Evolutionary conservation across 2,329 filamentous ascomycete species (phyloP), one percentile per base, ranked within the genome.

Genomic region (Paecilomyces sp.): DNA sequence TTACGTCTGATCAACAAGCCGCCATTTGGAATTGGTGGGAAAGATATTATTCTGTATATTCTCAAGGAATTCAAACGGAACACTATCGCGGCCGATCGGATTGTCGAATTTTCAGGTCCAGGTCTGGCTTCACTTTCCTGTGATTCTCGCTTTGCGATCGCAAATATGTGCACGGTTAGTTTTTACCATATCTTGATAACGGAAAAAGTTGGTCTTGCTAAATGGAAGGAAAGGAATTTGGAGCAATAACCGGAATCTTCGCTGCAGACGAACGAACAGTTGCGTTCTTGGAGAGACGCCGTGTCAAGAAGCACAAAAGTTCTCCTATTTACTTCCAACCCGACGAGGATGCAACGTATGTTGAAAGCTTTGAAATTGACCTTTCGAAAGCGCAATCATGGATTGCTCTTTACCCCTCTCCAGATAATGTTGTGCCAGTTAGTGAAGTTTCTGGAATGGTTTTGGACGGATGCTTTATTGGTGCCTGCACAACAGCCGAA

Each of bases 1-100:
- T 78, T 80, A 51, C 67, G 68, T 9, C 74, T 81, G n/a, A 62
- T 76, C n/a, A 73, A 73, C 3, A 63, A 67, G 9, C 76, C 74
- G 0, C 58, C 59, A 0, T 62, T 65, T 8, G 77, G 77, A 0
- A 71, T 80, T 11, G 72, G 76, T 0, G 79, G 79, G 0, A 81
- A 81, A 61, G 79, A 81, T 58, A 70, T 76, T 18, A 80, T 81
- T 36, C 69, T 80, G 1, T 72, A 80, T 57, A 74, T 81, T 7
- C 60, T 81, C 31, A 66, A 73, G 55, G 64, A 77, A 55, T 64
- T 80, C 31, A 80, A 79, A 65, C 64, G 78, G 18, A 80, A 81
- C 58, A 80, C 77, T 0, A 71, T 80, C 3, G 79, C 79, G 1
- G 70, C 73, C 0, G 74, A 80, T 18, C 65, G 78, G 2, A 72